Percentiles rank a stretch among this genome's conserved stretches.
Evolutionary conservation across 345 rosid species (phyloP).

Genomic region (Gynandropsis gynandra): DNA sequence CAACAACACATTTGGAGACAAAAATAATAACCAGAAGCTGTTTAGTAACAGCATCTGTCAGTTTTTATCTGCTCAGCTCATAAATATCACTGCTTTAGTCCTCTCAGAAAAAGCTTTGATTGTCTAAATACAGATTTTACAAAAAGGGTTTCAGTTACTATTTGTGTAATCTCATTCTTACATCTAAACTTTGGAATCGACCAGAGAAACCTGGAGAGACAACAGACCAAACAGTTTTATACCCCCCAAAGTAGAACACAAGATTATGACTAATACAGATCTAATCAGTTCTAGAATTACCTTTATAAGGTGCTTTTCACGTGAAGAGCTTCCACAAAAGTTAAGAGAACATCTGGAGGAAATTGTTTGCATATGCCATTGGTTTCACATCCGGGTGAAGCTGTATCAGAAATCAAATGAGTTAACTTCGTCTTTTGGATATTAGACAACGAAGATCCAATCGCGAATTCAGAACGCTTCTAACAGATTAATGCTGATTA

Average conservation of each 20-base stretch:
- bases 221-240: conserved; percentile 10
- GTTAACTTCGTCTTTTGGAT: too few species aligned
- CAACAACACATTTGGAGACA: too few species aligned
- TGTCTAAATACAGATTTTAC: too few species aligned
- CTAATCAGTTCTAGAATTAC: conserved; percentile 21
- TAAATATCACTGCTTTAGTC: too few species aligned
- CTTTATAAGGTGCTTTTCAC: background rate
- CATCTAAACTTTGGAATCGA: background rate
- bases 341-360: conserved; percentile 62
- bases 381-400: conserved; percentile 96
- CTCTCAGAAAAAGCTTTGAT: too few species aligned
- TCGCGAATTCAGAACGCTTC: too few species aligned
- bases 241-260: background rate
- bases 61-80: too few species aligned
- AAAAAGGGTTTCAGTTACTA: conserved; percentile 8
- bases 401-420: too few species aligned
- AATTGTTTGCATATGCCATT: conserved; percentile 95
- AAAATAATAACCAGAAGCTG: too few species aligned
- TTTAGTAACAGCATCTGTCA: too few species aligned
- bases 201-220: conserved; percentile 18
- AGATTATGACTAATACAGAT: background rate
- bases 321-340: background rate
- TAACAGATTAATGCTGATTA: too few species aligned
- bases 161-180: conserved; percentile 13
- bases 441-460: too few species aligned